Base-by-base conservation (phyloP, 2,329 filamentous ascomycete genomes). In the Claviceps sp. region DNA sequence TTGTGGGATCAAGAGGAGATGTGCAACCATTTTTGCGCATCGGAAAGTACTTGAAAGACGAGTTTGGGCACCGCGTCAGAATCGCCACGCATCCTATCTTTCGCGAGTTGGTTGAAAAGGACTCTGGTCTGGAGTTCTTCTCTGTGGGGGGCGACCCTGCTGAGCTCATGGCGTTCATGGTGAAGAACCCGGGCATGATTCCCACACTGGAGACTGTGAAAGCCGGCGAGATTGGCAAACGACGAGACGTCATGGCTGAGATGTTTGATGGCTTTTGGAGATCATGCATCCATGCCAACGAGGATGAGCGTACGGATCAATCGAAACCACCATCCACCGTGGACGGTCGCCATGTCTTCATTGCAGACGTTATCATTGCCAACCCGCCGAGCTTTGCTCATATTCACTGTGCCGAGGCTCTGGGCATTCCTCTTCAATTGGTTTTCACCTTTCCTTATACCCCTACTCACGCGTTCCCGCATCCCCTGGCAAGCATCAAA, bases 401-500 rank as follows among this genome's bases (percentile, higher is more conserved):
- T 61, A 73, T 89, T 1, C 86, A 89, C 66, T 89, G 86, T 56
- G 87, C 87, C 0, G 86, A 93, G 65, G 81, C 84, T 26, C 65
- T 93, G 24, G 86, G 86, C 0, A 80, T 90, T 19, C 87, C 87
- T 0, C 65, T 91, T 2, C 85, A 90, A 62, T 70, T 95, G 56
- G 93, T 95, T 84, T 95, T 95, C 64, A 95, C 89, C 54, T 85
- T 90, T 53, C 87, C 87, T 0, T 90, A 87, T 60, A 86, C 81
- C 0, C 85, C 86, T 0, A 90, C 87, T 0, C 76, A 82, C 52
- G 75, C 80, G 0, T 91, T 91, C 57, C 85, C 86, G 0, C 87
- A 91, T 62, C 87, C 87, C 0, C 65, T 91, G 48, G 85, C 86
- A 10, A 88, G 81, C 61, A 84, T 91, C 65, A 86, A 84, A 61